Conservation (phyloP, 805 yeast species). For the Ogataea methanolica region DNA sequence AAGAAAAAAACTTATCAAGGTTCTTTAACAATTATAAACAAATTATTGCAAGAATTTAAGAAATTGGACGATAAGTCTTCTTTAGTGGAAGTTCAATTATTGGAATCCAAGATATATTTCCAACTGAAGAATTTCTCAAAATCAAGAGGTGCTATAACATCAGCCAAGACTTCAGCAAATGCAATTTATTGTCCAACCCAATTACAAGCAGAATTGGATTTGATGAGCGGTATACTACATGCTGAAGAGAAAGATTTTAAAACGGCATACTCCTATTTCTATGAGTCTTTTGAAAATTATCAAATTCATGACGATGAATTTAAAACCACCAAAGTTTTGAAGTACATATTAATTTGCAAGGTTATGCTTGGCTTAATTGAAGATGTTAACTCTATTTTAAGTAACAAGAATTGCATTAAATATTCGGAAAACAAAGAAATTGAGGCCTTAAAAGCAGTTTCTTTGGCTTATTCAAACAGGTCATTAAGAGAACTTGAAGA, state of each 20-base stretch:
- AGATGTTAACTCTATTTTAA: constrained; percentile 76
- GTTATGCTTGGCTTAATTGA: constrained; percentile 86
- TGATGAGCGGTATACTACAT: constrained; percentile 91
- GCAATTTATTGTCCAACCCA: constrained; percentile 93
- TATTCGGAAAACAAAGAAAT: constrained; percentile 66
- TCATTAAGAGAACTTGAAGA: constrained; percentile 86
- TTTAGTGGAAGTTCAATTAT: constrained; percentile 88
- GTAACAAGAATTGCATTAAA: constrained; percentile 49
- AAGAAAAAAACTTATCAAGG: constrained; percentile 59
- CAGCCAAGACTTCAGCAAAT: constrained; percentile 97
- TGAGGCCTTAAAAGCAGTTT: constrained; percentile 93
- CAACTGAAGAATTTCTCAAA: constrained; percentile 88
- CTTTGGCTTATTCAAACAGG: constrained; percentile 84
- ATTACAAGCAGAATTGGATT: constrained; percentile 89
- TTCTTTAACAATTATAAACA: constrained; percentile 67
- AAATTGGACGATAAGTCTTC: constrained; percentile 94
- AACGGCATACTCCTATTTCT: constrained; percentile 93
- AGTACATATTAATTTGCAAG: constrained; percentile 89
- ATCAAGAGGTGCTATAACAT: constrained; percentile 85
- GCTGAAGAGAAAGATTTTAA: constrained; percentile 96
- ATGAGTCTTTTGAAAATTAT: constrained; percentile 90
- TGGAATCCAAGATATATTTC: constrained; percentile 87
- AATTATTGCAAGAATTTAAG: constrained; percentile 78
- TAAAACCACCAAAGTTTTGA: constrained; percentile 60
- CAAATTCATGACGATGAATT: constrained; percentile 43